Conservation (phyloP, 257 asterid genomes). For the Nicotiana tomentosiformis region DNA sequence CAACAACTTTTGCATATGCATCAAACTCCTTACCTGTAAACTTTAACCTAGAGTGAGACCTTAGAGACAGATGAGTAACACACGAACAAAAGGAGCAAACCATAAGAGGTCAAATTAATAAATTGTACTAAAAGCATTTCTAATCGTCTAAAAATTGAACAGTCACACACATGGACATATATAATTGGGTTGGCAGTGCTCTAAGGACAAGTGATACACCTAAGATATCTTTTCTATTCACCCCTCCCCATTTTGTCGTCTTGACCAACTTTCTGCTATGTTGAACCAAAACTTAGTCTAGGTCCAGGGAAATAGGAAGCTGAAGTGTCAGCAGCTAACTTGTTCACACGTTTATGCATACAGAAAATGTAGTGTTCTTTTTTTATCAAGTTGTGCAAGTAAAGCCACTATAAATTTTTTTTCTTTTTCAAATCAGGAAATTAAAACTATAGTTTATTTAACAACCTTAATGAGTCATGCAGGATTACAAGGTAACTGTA, state of each 20-base stretch:
- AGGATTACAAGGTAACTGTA: background rate
- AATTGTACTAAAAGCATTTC: background rate
- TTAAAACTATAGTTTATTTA: background rate
- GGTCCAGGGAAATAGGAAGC: constrained; percentile 6
- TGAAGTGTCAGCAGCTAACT: background rate
- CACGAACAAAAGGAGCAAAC: background rate
- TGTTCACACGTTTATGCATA: background rate
- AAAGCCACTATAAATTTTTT: background rate
- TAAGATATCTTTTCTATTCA: background rate
- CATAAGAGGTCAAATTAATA: background rate
- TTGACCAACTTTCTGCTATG: background rate
- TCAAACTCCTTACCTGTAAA: constrained; percentile 87
- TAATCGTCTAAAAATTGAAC: background rate
- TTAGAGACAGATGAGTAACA: background rate
- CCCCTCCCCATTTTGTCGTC: background rate
- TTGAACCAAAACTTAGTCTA: background rate
- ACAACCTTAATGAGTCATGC: background rate
- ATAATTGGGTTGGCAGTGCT: background rate
- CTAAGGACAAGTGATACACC: background rate
- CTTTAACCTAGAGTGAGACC: constrained; percentile 30
- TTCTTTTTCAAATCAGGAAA: background rate
- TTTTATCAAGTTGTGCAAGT: no score
- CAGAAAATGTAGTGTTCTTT: background rate
- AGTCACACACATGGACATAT: background rate
- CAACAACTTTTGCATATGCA: constrained; percentile 87